Percentiles rank a stretch among this genome's conserved stretches.
These are phyloP conservation scores for Carpinus viminea DNA, from an alignment of 306 rosid species.

Conservation along the genomic window DNA sequence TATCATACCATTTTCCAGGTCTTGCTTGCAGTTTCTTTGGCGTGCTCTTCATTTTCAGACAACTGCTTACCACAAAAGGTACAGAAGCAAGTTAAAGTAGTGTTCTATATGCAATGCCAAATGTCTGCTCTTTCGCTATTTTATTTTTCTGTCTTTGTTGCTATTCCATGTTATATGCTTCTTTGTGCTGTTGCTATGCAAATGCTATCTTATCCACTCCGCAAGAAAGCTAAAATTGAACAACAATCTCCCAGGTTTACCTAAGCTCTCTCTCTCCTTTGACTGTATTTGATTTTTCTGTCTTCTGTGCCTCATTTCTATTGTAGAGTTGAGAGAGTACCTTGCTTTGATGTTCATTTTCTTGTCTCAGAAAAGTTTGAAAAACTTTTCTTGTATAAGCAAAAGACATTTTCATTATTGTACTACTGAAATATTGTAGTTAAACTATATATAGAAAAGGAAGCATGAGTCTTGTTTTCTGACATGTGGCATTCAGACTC, in stretches of 20 bases:
- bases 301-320: background rate
- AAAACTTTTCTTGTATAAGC: background rate
- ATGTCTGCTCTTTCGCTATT: background rate
- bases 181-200: background rate
- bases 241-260: background rate
- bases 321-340: background rate
- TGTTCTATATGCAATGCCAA: conserved; percentile 1
- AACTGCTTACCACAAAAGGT: conserved; percentile 64
- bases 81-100: conserved; percentile 33
- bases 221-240: background rate
- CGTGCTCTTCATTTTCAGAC: conserved; percentile 63
- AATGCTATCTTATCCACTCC: background rate
- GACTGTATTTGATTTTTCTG: background rate
- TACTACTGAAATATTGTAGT: background rate
- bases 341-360: background rate
- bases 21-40: conserved; percentile 86
- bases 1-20: conserved; percentile 46
- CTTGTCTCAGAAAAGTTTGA: background rate
- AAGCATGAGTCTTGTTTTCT: background rate
- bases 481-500: background rate
- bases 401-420: background rate
- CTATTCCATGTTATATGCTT: conserved; percentile 11
- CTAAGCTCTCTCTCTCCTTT: background rate
- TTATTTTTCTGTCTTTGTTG: conserved; percentile 12
- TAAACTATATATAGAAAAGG: background rate